Evolutionary conservation across 805 yeast genomes (phyloP).

Genomic region (Candida saitoana): DNA sequence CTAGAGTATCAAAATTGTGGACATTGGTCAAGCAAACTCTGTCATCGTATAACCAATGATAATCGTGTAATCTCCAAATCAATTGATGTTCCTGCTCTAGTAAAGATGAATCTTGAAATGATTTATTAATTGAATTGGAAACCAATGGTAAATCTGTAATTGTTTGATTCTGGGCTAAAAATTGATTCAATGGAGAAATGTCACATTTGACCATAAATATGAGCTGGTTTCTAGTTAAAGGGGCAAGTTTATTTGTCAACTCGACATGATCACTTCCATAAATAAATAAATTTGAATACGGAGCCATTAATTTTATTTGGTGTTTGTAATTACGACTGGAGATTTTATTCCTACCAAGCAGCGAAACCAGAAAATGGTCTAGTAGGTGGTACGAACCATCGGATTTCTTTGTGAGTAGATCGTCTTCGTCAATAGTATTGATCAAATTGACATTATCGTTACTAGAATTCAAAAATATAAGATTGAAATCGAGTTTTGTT

Average conservation of each 20-base stretch:
- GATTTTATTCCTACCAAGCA: background rate
- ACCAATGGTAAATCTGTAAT: constrained; percentile 3
- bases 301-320: constrained; percentile 29
- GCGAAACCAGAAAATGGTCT: background rate
- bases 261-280: constrained; percentile 14
- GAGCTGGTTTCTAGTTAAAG: constrained; percentile 3
- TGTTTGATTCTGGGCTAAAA: constrained; percentile 2
- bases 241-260: background rate
- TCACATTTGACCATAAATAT: constrained; percentile 7
- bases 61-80: constrained; percentile 29
- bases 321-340: constrained; percentile 21
- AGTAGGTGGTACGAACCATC: background rate
- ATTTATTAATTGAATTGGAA: background rate
- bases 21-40: constrained; percentile 30
- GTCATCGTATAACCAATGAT: constrained; percentile 22
- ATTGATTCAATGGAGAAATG: background rate
- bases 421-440: background rate
- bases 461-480: background rate
- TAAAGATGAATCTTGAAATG: constrained; percentile 7
- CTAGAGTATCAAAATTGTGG: constrained; percentile 23
- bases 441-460: background rate
- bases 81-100: constrained; percentile 32
- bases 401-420: background rate
- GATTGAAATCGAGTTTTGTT: background rate
- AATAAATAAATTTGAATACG: constrained; percentile 28